Evolutionary conservation across 306 rosid genomes (phyloP).

Genomic region (Cucurbita maxima): DNA sequence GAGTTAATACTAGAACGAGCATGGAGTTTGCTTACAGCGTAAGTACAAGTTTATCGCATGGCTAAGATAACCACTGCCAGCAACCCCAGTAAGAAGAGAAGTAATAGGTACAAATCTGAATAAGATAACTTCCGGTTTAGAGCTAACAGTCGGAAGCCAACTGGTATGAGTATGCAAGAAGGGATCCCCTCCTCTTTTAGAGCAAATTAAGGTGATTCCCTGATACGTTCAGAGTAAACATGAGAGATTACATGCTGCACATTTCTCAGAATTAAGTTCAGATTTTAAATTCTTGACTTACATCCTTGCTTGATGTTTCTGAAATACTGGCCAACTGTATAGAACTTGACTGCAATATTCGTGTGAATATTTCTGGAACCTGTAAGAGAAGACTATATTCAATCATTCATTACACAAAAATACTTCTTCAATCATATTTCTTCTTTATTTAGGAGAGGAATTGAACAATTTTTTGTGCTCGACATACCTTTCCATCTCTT

Average conservation of each 20-base stretch:
- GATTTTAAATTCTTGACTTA: conserved; percentile 27
- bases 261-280: not conserved
- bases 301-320: conserved; percentile 93
- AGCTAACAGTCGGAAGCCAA: conserved; percentile 84
- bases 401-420: not conserved
- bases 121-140: conserved; percentile 64
- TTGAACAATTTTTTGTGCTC: not conserved
- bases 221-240: conserved; percentile 17
- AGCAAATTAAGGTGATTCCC: conserved; percentile 64
- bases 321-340: conserved; percentile 65
- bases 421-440: not conserved
- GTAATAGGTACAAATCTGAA: conserved; percentile 84
- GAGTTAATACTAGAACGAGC: not conserved
- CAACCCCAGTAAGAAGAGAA: conserved; percentile 79
- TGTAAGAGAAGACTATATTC: conserved; percentile 17
- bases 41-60: conserved; percentile 94
- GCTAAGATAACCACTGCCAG: conserved; percentile 96
- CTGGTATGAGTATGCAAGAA: conserved; percentile 51
- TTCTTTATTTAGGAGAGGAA: not conserved
- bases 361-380: conserved; percentile 83
- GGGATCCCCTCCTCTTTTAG: conserved; percentile 82
- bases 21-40: conserved; percentile 51
- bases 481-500: conserved; percentile 52
- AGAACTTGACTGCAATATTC: conserved; percentile 71
- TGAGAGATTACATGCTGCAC: not conserved